A percentile compares a stretch with the other conserved stretches of the same genome.
Evolutionary conservation across 1,284 basidiomycete genomes (phyloP).

Genomic region (Sporisorium reilianum): DNA sequence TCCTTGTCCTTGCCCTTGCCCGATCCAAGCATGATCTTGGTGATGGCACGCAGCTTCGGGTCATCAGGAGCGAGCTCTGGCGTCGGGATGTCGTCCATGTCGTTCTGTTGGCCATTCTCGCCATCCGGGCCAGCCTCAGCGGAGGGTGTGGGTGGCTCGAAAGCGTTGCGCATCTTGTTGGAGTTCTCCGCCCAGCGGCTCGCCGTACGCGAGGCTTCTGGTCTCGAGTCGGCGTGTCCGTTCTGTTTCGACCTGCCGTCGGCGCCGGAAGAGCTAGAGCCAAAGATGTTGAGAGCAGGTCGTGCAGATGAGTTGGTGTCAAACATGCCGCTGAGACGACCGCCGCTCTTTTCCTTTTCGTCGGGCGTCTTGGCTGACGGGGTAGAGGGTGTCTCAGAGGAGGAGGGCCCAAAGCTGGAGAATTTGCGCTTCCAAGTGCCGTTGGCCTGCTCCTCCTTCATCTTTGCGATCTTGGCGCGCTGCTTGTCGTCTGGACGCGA

Average conservation of each 20-base stretch:
- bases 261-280: conserved; percentile 14
- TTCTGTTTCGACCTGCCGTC: conserved; percentile 23
- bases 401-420: conserved; percentile 30
- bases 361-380: conserved; percentile 22
- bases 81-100: conserved; percentile 25
- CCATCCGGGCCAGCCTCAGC: conserved; percentile 13
- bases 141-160: conserved; percentile 40
- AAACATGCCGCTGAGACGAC: conserved; percentile 30
- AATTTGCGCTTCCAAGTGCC: conserved; percentile 42
- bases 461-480: conserved; percentile 55
- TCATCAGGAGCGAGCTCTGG: conserved; percentile 43
- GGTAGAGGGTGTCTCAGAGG: conserved; percentile 11
- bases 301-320: conserved; percentile 20
- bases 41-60: conserved; percentile 49
- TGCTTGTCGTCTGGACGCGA: conserved; percentile 57
- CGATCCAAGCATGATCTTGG: conserved; percentile 54
- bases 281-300: conserved; percentile 34
- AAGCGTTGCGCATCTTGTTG: conserved; percentile 48
- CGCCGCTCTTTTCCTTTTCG: conserved; percentile 23
- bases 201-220: conserved; percentile 17
- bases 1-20: conserved; percentile 22
- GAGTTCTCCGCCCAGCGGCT: conserved; percentile 47
- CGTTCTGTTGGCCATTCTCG: conserved; percentile 6
- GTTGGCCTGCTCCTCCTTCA: conserved; percentile 44
- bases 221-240: conserved; percentile 3